Percentiles rank a stretch among this genome's conserved stretches.
phyloP scores from a whole-genome alignment of 2,329 filamentous ascomycete species.

The Hymenoscyphus occultus region DNA sequence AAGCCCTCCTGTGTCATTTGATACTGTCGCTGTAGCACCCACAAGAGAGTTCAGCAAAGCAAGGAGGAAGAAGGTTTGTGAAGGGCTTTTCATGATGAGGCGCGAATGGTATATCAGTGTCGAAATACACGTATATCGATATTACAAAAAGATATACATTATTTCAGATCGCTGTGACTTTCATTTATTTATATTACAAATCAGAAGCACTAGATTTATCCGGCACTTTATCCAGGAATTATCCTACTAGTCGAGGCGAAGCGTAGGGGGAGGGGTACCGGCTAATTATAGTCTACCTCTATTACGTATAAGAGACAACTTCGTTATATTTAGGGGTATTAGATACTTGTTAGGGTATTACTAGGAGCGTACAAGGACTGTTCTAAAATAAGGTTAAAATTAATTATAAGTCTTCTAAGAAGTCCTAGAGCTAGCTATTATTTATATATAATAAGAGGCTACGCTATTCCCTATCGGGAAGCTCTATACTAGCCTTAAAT shows the following conservation, averaged over 20 bases:
- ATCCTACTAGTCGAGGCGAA: not conserved
- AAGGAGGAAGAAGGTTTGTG: not conserved
- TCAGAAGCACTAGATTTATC: not conserved
- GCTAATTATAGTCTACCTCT: too few relatives aligned
- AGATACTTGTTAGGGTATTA: too few relatives aligned
- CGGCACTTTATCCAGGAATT: not conserved
- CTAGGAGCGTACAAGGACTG: too few relatives aligned
- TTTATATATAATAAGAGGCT: too few relatives aligned
- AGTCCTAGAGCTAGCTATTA: too few relatives aligned
- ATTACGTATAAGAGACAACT: too few relatives aligned
- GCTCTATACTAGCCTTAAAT: too few relatives aligned
- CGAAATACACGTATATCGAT: not conserved
- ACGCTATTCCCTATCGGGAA: too few relatives aligned
- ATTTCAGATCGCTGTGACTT: not conserved
- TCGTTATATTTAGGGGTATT: too few relatives aligned
- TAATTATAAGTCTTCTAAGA: too few relatives aligned
- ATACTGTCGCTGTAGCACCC: not conserved
- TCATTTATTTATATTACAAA: not conserved
- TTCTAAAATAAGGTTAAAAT: too few relatives aligned
- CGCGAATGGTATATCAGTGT: not conserved
- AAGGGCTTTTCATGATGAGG: not conserved
- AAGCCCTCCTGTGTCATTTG: conserved; percentile 11
- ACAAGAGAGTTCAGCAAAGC: not conserved
- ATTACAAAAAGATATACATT: not conserved
- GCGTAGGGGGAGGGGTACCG: too few relatives aligned